Conservation (phyloP, 2,329 filamentous ascomycete genomes). For the Talaromyces verruculosus region DNA sequence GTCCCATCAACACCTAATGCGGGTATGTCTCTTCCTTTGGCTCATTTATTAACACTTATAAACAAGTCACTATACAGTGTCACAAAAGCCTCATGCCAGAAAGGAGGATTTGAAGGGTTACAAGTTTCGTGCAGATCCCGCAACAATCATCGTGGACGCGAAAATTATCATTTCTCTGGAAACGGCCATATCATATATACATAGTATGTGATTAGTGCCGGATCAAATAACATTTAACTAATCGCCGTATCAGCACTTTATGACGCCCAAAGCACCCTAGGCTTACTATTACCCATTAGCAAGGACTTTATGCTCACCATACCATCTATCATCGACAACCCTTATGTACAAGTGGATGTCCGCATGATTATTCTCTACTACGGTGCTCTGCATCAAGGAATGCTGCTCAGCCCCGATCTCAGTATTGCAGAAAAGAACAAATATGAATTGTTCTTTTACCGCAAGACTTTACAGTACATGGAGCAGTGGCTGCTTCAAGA, state of each 20-base stretch:
- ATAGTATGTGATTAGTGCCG: not conserved
- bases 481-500: not conserved
- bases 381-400: not conserved
- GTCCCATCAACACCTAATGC: not conserved
- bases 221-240: not conserved
- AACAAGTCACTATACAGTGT: not conserved
- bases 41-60: not conserved
- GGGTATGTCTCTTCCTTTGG: not conserved
- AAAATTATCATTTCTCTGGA: not conserved
- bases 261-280: not conserved
- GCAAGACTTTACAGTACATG: not conserved
- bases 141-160: not conserved
- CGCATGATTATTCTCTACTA: not conserved
- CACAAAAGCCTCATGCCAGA: not conserved
- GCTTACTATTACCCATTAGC: not conserved
- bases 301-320: conserved; percentile 2
- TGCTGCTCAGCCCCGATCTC: not conserved
- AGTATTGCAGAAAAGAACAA: not conserved
- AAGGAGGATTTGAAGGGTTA: not conserved
- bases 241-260: not conserved
- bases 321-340: not conserved
- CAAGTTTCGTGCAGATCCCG: not conserved
- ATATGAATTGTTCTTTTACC: not conserved
- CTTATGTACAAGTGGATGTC: conserved; percentile 1
- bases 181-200: not conserved